phyloP scores from a whole-genome alignment of 2,329 filamentous ascomycete genomes.

The Cercospora brassicicola region DNA sequence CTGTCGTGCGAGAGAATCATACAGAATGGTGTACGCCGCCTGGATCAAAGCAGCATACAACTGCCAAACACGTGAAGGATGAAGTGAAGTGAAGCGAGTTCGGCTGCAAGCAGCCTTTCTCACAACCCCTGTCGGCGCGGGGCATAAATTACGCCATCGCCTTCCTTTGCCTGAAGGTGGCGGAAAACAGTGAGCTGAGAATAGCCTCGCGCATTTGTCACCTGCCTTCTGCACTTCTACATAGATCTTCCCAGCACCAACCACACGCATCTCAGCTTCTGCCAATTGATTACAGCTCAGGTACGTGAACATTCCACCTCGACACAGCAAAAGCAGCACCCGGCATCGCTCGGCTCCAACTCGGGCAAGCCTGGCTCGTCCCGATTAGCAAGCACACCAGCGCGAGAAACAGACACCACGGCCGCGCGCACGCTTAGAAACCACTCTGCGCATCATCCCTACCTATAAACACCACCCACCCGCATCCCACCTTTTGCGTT shows the following conservation, averaged over 20 bases:
- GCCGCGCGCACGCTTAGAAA: background rate
- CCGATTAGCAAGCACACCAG: constrained; percentile 1
- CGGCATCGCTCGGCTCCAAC: constrained; percentile 1
- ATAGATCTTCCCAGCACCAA: background rate
- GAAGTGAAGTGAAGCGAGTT: background rate
- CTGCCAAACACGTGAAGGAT: background rate
- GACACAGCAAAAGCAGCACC: background rate
- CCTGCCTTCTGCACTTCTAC: background rate
- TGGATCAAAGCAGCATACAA: background rate
- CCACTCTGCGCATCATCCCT: background rate
- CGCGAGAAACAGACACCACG: background rate
- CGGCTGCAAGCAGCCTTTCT: background rate
- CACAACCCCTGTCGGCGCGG: background rate
- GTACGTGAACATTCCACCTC: background rate
- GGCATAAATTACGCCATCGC: background rate
- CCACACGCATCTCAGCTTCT: background rate
- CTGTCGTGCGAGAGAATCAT: background rate
- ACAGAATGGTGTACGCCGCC: background rate
- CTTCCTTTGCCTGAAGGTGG: background rate
- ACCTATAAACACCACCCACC: constrained; percentile 11
- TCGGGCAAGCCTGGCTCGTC: background rate
- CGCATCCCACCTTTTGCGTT: background rate
- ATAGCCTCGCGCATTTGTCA: background rate
- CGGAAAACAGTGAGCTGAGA: background rate
- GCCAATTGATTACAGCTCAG: background rate